Conservation (phyloP, 371 early-diverging fungal genomes). For the Capillidium heterosporum region DNA sequence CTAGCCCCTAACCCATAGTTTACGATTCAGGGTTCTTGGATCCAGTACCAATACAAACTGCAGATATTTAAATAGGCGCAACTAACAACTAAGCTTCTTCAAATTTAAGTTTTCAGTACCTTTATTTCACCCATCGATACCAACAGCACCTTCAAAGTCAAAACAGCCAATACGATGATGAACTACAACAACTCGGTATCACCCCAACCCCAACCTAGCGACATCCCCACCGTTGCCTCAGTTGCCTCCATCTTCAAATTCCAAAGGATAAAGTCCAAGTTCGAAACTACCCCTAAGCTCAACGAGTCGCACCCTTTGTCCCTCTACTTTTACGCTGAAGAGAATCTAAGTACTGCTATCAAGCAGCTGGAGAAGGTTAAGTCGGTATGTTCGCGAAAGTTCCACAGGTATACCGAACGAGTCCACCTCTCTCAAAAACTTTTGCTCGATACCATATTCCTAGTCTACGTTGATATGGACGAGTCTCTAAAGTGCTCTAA, state of each 20-base stretch:
- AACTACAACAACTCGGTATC: too few relatives aligned
- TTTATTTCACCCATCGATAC: too few relatives aligned
- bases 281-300: background rate
- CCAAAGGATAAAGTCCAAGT: background rate
- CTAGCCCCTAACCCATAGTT: too few relatives aligned
- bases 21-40: too few relatives aligned
- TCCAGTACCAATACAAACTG: too few relatives aligned
- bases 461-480: constrained; percentile 5
- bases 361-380: background rate
- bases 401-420: background rate
- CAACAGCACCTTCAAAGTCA: too few relatives aligned
- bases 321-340: constrained; percentile 3
- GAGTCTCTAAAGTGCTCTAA: background rate
- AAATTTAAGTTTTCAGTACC: too few relatives aligned
- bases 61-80: too few relatives aligned
- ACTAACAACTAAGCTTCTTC: too few relatives aligned
- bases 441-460: constrained; percentile 1
- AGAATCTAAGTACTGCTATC: background rate
- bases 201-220: background rate
- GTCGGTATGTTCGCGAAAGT: background rate
- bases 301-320: constrained; percentile 1
- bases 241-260: constrained; percentile 5
- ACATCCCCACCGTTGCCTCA: background rate
- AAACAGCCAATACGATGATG: too few relatives aligned
- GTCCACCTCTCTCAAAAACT: constrained; percentile 1